These are phyloP conservation scores for Fraxinus floribunda DNA, from an alignment of 305 asterid species.

Conservation along the genomic window DNA sequence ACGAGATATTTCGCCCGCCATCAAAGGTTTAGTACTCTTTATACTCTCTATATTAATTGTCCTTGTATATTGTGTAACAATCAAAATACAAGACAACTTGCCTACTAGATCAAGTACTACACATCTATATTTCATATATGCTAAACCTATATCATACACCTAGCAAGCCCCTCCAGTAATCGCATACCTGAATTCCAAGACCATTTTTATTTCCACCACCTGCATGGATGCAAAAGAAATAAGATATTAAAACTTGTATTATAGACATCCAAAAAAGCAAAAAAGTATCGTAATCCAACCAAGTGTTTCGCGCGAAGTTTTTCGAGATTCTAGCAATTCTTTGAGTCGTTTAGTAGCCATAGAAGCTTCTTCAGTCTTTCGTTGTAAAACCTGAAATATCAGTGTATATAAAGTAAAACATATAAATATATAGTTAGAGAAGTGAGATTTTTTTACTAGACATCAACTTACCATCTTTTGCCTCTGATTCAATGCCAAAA, in stretches of 20 bases:
- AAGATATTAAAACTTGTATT: conserved; percentile 10
- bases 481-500: conserved; percentile 91
- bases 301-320: conserved; percentile 65
- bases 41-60: neutral
- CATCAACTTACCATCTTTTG: conserved; percentile 72
- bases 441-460: neutral
- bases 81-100: neutral
- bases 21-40: neutral
- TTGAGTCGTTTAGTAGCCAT: conserved; percentile 90
- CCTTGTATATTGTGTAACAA: neutral
- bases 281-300: conserved; percentile 37
- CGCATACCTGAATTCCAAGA: conserved; percentile 72
- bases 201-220: conserved; percentile 58
- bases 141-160: neutral
- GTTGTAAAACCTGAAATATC: conserved; percentile 70
- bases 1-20: neutral
- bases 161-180: conserved; percentile 5
- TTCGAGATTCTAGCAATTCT: conserved; percentile 86
- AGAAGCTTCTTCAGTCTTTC: conserved; percentile 95
- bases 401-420: neutral
- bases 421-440: conserved; percentile 1
- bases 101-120: neutral
- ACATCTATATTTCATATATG: neutral
- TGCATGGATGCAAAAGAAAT: conserved; percentile 22
- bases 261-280: neutral